Conservation (phyloP, 2,329 filamentous ascomycete species). For the Clonostachys rhizophaga region DNA sequence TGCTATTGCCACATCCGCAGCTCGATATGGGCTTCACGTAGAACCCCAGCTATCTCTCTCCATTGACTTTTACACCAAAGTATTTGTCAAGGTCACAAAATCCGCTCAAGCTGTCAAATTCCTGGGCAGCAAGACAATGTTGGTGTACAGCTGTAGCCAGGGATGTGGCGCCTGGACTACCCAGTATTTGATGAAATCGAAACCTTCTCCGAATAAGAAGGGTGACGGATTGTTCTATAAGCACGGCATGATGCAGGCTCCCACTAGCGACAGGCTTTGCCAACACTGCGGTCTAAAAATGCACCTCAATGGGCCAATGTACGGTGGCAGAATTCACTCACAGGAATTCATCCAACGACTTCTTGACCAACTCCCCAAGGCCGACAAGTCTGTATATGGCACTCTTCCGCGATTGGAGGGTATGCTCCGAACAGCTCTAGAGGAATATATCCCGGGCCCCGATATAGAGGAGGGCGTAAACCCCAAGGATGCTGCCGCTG, state of each 20-base stretch:
- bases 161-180: slow-evolving; percentile 92
- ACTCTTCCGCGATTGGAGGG: slow-evolving; percentile 81
- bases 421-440: slow-evolving; percentile 84
- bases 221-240: slow-evolving; percentile 70
- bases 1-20: slow-evolving; percentile 73
- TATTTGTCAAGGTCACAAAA: slow-evolving; percentile 79
- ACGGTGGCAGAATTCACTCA: slow-evolving; percentile 83
- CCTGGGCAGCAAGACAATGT: slow-evolving; percentile 84
- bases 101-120: slow-evolving; percentile 88
- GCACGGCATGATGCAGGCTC: slow-evolving; percentile 68
- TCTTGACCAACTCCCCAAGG: slow-evolving; percentile 64
- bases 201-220: slow-evolving; percentile 63
- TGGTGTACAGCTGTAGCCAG: slow-evolving; percentile 84
- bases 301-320: slow-evolving; percentile 93
- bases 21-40: slow-evolving; percentile 80
- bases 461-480: slow-evolving; percentile 29
- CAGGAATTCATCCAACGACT: slow-evolving; percentile 76
- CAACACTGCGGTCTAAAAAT: slow-evolving; percentile 82
- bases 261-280: slow-evolving; percentile 62
- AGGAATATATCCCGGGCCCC: slow-evolving; percentile 51
- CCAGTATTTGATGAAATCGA: slow-evolving; percentile 71
- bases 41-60: slow-evolving; percentile 90
- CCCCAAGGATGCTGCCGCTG: slow-evolving; percentile 44
- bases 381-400: slow-evolving; percentile 67
- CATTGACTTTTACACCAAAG: slow-evolving; percentile 90